Base-by-base conservation (phyloP, 2,329 filamentous ascomycete genomes). In the Didymella exigua region DNA sequence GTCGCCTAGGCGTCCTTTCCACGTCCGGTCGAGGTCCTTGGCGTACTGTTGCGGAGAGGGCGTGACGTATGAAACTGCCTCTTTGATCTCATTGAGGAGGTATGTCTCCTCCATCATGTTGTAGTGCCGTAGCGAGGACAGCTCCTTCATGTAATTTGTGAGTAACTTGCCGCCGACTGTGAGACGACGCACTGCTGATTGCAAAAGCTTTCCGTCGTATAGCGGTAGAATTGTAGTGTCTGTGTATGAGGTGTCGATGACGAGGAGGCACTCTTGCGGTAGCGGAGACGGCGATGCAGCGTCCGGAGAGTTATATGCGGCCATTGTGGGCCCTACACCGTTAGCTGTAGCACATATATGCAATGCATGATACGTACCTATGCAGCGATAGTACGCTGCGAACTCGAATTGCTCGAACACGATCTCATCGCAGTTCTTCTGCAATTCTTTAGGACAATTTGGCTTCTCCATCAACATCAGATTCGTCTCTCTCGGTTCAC, bases 401-500 rank as follows among this genome's bases (percentile, higher is more conserved):
- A 99, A 99, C 2, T 91, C 91, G 78, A 95, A 99, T 72, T 98
- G 93, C 72, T 99, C 95, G 79, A 99, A 98, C 1, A 98, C 86
- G 70, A 99, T 91, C 78, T 99, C 93, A 70, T 99, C 95, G 65
- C 91, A 92, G 72, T 97, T 95, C 33, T 88, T 85, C 75, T 97
- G 92, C 60, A 99, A 77, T 11, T 87, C 86, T 0, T 89, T 87
- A 51, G 96, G 82, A 4, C 88, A 87, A 75, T 96, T 96, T 4
- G 92, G 89, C 40, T 91, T 89, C 75, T 99, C 95, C 1, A 90
- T 87, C 45, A 98, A 82, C 4, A 99, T 78, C 53, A 99, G 77
- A 42, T 91, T 88, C n/a, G 91, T 95, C 50, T 93, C 88, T 48
- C 83, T 79, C 0, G 93, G 90, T 63, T 96, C 88, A 73, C 89